A percentile compares a stretch with the other conserved stretches of the same genome.
Evolutionary conservation across 495 filamentous ascomycete genomes (phyloP).

Genomic region (Lentithecium fluviatile): DNA sequence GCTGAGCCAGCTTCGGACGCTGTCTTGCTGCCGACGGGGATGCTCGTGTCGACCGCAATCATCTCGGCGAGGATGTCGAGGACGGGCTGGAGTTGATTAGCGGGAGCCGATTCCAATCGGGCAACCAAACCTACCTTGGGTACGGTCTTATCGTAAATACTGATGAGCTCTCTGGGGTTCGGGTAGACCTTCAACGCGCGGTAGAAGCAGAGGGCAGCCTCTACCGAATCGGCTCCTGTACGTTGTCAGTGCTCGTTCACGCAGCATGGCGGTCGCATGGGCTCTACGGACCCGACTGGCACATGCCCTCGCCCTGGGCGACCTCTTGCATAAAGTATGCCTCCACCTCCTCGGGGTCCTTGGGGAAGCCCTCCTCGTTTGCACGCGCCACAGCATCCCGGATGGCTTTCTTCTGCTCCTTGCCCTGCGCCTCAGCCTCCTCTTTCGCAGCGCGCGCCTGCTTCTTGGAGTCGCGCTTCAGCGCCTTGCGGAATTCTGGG

Average conservation of each 20-base stretch:
- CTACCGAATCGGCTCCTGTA: constrained; percentile 68
- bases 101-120: background rate
- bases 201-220: constrained; percentile 93
- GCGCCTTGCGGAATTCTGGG: constrained; percentile 76
- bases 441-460: constrained; percentile 49
- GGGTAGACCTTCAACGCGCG: constrained; percentile 98
- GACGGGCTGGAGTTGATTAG: constrained; percentile 61
- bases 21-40: constrained; percentile 55
- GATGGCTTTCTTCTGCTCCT: constrained; percentile 69
- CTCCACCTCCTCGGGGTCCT: constrained; percentile 86
- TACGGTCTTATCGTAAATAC: constrained; percentile 97
- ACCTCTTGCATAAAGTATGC: constrained; percentile 94
- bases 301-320: constrained; percentile 75
- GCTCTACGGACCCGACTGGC: constrained; percentile 61
- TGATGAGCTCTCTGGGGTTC: constrained; percentile 84
- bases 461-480: constrained; percentile 79
- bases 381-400: constrained; percentile 69
- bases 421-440: constrained; percentile 51
- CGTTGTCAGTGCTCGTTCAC: constrained; percentile 7
- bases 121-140: constrained; percentile 61
- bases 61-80: constrained; percentile 95
- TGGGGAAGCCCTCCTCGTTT: constrained; percentile 87
- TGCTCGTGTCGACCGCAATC: constrained; percentile 81
- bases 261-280: constrained; percentile 9
- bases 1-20: constrained; percentile 30